phyloP scores from a whole-genome alignment of 129 eudicot species.

The Tagetes patula region DNA sequence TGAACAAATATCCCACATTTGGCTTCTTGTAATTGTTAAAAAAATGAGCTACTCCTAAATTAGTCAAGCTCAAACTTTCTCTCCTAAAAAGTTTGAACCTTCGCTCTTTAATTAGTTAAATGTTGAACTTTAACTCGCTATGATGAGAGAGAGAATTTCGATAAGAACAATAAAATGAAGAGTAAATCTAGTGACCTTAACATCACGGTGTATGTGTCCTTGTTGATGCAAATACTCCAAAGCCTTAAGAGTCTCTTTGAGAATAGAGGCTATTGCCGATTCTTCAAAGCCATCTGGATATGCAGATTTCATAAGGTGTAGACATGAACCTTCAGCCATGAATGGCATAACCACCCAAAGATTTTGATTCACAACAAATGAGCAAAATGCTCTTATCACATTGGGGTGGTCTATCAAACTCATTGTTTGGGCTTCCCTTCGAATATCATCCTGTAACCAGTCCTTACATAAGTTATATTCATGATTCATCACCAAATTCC shows the following conservation, averaged over 20 bases:
- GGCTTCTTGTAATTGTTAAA: background rate
- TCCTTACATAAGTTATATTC: slow-evolving; percentile 14
- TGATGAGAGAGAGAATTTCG: background rate
- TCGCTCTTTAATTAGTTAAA: background rate
- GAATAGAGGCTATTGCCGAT: slow-evolving; percentile 72
- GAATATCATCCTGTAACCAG: slow-evolving; percentile 89
- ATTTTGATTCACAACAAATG: slow-evolving; percentile 80
- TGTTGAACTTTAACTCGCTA: background rate
- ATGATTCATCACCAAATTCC: slow-evolving; percentile 8
- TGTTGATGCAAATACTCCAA: slow-evolving; percentile 87
- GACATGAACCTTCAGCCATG: slow-evolving; percentile 99
- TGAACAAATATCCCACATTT: background rate
- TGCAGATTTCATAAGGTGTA: slow-evolving; percentile 94
- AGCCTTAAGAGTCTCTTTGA: slow-evolving; percentile 94
- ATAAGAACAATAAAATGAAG: background rate
- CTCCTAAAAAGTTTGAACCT: background rate
- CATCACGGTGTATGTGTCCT: slow-evolving; percentile 98
- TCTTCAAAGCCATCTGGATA: slow-evolving; percentile 97
- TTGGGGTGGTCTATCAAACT: slow-evolving; percentile 92
- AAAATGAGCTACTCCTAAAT: background rate
- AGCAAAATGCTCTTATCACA: slow-evolving; percentile 81
- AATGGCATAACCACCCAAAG: slow-evolving; percentile 99
- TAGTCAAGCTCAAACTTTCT: background rate
- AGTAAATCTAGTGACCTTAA: slow-evolving; percentile 56
- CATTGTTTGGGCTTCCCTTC: slow-evolving; percentile 95